Evolutionary conservation across 2,329 filamentous ascomycete species (phyloP).

Genomic region (Dactylellina leptospora): DNA sequence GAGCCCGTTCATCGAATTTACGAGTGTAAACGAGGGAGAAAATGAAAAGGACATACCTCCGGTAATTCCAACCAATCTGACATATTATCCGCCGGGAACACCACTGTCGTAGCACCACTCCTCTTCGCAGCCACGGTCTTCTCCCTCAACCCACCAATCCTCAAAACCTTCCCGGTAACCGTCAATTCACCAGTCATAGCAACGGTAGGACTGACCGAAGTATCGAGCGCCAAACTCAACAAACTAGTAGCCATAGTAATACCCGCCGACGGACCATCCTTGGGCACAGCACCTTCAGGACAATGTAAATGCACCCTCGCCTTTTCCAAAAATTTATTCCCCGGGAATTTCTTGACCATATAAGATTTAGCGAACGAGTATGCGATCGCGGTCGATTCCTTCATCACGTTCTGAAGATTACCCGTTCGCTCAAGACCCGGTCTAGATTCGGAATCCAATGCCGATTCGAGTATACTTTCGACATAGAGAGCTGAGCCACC

Average conservation of each 20-base stretch:
- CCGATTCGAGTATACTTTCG: constrained; percentile 90
- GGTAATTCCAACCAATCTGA: constrained; percentile 97
- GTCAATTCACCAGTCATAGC: constrained; percentile 99
- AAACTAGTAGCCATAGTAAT: constrained; percentile 98
- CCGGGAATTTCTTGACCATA: constrained; percentile 82
- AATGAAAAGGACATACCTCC: constrained; percentile 72
- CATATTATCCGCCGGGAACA: constrained; percentile 94
- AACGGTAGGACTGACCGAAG: constrained; percentile 80
- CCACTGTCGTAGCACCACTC: constrained; percentile 89
- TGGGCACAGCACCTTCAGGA: constrained; percentile 92
- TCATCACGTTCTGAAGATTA: constrained; percentile 96
- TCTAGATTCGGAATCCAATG: constrained; percentile 74
- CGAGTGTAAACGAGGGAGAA: background rate
- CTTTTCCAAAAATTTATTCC: constrained; percentile 95
- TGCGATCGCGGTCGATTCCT: constrained; percentile 92
- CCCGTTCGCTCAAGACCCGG: constrained; percentile 89
- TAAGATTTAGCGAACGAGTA: constrained; percentile 95
- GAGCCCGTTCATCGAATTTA: background rate
- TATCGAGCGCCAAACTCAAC: constrained; percentile 82
- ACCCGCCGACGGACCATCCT: constrained; percentile 90
- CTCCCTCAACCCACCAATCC: constrained; percentile 92
- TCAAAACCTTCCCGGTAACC: constrained; percentile 92
- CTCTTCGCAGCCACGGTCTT: constrained; percentile 96
- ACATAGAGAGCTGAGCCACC: constrained; percentile 96
- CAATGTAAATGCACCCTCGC: constrained; percentile 95